Evolutionary conservation across 2,329 filamentous ascomycete genomes (phyloP).

Genomic region (Stagonosporopsis chrysanthemi): DNA sequence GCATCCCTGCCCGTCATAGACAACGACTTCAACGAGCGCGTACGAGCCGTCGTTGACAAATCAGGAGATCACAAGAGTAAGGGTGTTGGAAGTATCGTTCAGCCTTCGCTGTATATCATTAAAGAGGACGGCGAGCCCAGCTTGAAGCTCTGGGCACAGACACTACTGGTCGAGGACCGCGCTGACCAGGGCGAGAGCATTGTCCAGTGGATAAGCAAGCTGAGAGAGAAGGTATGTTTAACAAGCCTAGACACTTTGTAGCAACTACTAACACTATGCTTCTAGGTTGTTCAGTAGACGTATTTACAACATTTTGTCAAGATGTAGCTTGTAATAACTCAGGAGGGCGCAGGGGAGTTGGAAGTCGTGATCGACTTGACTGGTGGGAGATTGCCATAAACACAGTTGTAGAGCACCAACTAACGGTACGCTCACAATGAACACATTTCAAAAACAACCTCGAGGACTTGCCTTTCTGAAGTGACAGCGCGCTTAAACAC

Average conservation of each 20-base stretch:
- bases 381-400: constrained; percentile 6
- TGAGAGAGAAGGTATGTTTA: constrained; percentile 87
- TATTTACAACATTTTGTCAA: constrained; percentile 10
- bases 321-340: constrained; percentile 13
- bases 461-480: neutral
- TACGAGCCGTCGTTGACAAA: constrained; percentile 85
- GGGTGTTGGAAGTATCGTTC: constrained; percentile 90
- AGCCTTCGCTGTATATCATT: constrained; percentile 91
- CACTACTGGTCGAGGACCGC: constrained; percentile 90
- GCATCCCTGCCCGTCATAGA: constrained; percentile 84
- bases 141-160: constrained; percentile 95
- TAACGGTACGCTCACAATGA: constrained; percentile 10
- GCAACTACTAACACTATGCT: constrained; percentile 5
- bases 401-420: constrained; percentile 9
- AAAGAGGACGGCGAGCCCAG: constrained; percentile 96
- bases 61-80: constrained; percentile 85
- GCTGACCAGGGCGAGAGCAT: constrained; percentile 93
- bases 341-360: constrained; percentile 8
- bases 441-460: constrained; percentile 1
- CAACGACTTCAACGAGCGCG: constrained; percentile 94
- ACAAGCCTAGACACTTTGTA: neutral
- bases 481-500: neutral
- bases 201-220: constrained; percentile 87
- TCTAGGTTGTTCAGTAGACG: constrained; percentile 48
- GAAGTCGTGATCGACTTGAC: constrained; percentile 1